Percentiles rank a stretch among this genome's conserved stretches.
Conservation (phyloP, 106 monocot genomes). For the Dendrobium huoshanense region DNA sequence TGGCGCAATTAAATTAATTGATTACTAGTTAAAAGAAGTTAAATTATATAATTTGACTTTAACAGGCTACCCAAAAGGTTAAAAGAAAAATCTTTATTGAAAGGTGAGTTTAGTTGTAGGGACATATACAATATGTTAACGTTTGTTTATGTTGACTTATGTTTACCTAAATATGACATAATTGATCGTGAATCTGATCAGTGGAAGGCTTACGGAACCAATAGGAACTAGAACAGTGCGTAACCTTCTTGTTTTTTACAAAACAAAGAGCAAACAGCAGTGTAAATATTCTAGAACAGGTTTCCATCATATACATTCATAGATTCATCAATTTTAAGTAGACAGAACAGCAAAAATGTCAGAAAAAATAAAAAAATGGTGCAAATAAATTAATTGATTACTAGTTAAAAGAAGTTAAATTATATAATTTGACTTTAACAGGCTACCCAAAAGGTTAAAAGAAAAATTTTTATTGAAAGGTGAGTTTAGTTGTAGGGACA, state of each 20-base stretch:
- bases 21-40: too few relatives aligned
- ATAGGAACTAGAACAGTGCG: background rate
- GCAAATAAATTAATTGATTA: too few relatives aligned
- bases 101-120: background rate
- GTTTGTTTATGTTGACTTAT: background rate
- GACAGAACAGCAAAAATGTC: too few relatives aligned
- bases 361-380: too few relatives aligned
- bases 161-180: too few relatives aligned
- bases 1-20: too few relatives aligned
- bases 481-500: background rate
- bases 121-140: background rate
- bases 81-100: background rate
- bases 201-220: background rate
- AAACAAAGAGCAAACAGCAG: too few relatives aligned
- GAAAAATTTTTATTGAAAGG: background rate
- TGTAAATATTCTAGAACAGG: too few relatives aligned
- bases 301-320: background rate
- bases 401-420: too few relatives aligned
- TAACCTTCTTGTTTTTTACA: background rate
- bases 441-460: background rate
- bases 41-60: background rate
- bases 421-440: background rate
- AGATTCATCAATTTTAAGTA: background rate
- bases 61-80: background rate
- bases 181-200: too few relatives aligned